These are phyloP conservation scores for Phytophthora sp. DNA, from an alignment of 352 stramenopile species.

Conservation along the genomic window DNA sequence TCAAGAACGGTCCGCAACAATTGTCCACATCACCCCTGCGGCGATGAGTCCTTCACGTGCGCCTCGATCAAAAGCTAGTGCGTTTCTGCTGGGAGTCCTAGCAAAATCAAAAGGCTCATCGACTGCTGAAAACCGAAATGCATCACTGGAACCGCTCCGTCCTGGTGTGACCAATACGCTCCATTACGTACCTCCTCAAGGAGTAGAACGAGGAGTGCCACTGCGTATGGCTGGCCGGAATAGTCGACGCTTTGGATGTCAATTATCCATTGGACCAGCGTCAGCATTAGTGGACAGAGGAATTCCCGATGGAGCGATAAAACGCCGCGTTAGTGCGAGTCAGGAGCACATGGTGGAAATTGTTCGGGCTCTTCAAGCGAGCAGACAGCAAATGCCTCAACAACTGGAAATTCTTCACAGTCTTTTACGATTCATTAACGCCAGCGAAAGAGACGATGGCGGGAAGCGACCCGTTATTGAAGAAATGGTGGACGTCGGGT, in stretches of 20 bases:
- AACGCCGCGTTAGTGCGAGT: conserved; percentile 22
- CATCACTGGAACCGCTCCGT: conserved; percentile 30
- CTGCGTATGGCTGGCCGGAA: conserved; percentile 27
- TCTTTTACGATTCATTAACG: conserved; percentile 44
- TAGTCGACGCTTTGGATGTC: conserved; percentile 19
- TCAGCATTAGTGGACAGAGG: conserved; percentile 1
- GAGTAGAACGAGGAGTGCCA: conserved; percentile 35
- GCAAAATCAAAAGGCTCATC: conserved; percentile 39
- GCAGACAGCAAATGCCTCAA: conserved; percentile 45
- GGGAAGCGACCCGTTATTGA: conserved; percentile 37
- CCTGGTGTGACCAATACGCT: conserved; percentile 30
- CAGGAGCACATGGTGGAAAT: conserved; percentile 28
- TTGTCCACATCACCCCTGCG: conserved; percentile 36
- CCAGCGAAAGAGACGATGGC: conserved; percentile 28
- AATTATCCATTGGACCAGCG: conserved; percentile 6
- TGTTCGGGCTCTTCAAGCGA: conserved; percentile 40
- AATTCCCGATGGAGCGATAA: conserved; percentile 4
- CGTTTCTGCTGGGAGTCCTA: conserved; percentile 61
- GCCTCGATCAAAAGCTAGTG: conserved; percentile 61
- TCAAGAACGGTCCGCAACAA: conserved; percentile 59
- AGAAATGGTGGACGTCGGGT: conserved; percentile 50
- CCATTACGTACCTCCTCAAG: conserved; percentile 36
- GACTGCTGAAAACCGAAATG: conserved; percentile 27
- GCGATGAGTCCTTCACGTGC: conserved; percentile 11
- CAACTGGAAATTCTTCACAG: conserved; percentile 50